A percentile compares a stretch with the other conserved stretches of the same genome.
Conservation (phyloP, 495 filamentous ascomycete genomes). For the Talaromyces proteolyticus region DNA sequence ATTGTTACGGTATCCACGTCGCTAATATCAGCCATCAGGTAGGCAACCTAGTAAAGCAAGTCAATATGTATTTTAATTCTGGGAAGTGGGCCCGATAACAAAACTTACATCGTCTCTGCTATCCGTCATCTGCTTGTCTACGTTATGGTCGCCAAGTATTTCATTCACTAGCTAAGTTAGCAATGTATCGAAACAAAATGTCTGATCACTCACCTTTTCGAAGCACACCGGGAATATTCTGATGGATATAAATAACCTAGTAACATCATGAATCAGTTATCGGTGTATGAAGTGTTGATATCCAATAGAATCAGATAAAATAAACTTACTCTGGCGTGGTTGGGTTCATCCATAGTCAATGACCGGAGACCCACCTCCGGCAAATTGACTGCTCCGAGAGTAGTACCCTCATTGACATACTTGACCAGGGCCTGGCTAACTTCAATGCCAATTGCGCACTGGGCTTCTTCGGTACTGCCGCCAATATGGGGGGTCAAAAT, state of each 20-base stretch:
- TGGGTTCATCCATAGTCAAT: constrained; percentile 78
- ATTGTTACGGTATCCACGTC: constrained; percentile 74
- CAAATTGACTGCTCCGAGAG: constrained; percentile 89
- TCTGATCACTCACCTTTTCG: constrained; percentile 54
- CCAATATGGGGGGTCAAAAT: constrained; percentile 97
- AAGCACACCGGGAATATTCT: constrained; percentile 91
- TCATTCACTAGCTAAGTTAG: constrained; percentile 63
- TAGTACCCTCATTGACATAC: constrained; percentile 90
- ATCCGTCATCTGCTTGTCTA: constrained; percentile 97
- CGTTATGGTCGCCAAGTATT: constrained; percentile 89
- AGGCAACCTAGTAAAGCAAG: constrained; percentile 57
- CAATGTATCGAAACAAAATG: neutral
- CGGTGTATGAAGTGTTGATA: too few relatives aligned
- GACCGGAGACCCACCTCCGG: constrained; percentile 87
- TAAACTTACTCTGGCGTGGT: constrained; percentile 67
- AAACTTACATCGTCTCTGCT: constrained; percentile 75
- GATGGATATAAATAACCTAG: constrained; percentile 88
- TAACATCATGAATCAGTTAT: neutral
- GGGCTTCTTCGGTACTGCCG: constrained; percentile 95
- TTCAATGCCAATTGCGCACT: constrained; percentile 93
- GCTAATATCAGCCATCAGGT: constrained; percentile 97
- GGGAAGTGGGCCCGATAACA: neutral
- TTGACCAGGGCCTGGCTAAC: constrained; percentile 79
- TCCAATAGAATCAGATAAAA: neutral
- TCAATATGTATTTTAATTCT: constrained; percentile 12